Evolutionary conservation across 306 rosid species (phyloP).

Genomic region (Ochetophila trinervis): DNA sequence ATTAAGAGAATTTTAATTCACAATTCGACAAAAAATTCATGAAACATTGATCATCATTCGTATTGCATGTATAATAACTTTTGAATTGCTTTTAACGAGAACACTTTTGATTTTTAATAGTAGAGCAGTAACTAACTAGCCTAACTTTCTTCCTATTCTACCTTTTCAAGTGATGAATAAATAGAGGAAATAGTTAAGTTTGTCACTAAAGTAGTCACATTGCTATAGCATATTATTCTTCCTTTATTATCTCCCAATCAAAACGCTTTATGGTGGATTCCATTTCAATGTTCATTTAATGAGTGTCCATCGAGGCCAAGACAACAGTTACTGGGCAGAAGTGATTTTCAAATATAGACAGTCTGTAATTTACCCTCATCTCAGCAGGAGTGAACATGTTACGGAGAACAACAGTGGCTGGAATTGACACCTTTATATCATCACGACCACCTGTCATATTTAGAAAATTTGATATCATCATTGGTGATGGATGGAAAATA

Average conservation of each 20-base stretch:
- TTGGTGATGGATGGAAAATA: constrained; percentile 15
- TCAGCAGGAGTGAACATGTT: constrained; percentile 83
- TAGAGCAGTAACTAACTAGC: too few species aligned
- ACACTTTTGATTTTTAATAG: too few species aligned
- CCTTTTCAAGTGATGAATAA: too few species aligned
- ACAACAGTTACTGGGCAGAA: constrained; percentile 14
- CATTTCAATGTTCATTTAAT: too few species aligned
- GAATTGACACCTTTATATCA: constrained; percentile 72
- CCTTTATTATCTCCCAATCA: too few species aligned
- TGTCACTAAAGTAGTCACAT: too few species aligned
- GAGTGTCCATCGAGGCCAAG: neutral
- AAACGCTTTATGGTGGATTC: too few species aligned
- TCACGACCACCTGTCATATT: constrained; percentile 80
- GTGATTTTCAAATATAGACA: neutral
- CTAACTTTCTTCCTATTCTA: too few species aligned
- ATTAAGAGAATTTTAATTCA: constrained; percentile 7
- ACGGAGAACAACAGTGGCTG: constrained; percentile 79
- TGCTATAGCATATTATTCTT: too few species aligned
- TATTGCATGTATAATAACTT: neutral
- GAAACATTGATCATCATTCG: neutral
- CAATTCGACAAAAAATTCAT: constrained; percentile 11
- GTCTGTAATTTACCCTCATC: constrained; percentile 56
- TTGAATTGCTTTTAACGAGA: too few species aligned
- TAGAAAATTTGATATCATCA: constrained; percentile 23
- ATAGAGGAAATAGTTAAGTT: too few species aligned